phyloP scores from a whole-genome alignment of 177 flowering plant species.

The Vitis hybrid region DNA sequence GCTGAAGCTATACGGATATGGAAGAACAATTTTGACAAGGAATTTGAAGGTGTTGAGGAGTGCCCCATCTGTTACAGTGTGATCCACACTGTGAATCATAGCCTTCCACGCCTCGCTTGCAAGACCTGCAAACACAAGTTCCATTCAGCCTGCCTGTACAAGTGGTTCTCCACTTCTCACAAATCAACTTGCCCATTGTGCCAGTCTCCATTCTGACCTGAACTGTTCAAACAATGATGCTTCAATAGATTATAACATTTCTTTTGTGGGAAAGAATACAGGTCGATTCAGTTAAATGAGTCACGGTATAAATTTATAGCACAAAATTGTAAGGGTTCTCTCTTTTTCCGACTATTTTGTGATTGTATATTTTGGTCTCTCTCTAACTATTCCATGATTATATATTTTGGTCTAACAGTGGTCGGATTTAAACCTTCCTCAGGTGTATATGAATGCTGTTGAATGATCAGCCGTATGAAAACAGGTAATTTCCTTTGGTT shows the following conservation, averaged over 20 bases:
- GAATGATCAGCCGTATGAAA: too few species aligned
- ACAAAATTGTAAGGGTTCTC: not conserved
- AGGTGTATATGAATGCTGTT: too few species aligned
- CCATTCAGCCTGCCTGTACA: constrained; percentile 88
- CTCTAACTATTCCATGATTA: not conserved
- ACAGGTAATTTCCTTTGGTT: too few species aligned
- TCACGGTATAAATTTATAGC: not conserved
- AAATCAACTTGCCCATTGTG: constrained; percentile 94
- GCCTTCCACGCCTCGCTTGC: constrained; percentile 90
- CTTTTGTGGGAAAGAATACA: not conserved
- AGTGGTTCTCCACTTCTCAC: constrained; percentile 97
- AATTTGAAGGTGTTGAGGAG: constrained; percentile 95
- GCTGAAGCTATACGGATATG: constrained; percentile 90
- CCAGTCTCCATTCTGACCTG: constrained; percentile 79
- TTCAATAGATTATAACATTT: not conserved
- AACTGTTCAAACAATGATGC: not conserved
- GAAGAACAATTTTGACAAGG: constrained; percentile 93
- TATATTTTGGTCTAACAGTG: not conserved
- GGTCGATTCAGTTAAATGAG: not conserved
- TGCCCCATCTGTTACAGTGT: constrained; percentile 99
- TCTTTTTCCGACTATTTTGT: not conserved
- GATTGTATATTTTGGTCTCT: not conserved
- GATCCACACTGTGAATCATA: constrained; percentile 77
- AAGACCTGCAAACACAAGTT: constrained; percentile 97
- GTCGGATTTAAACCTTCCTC: too few species aligned